These are phyloP conservation scores for Nowakowskiella sp. DNA, from an alignment of 192 early-diverging fungal genomes.

Conservation along the genomic window DNA sequence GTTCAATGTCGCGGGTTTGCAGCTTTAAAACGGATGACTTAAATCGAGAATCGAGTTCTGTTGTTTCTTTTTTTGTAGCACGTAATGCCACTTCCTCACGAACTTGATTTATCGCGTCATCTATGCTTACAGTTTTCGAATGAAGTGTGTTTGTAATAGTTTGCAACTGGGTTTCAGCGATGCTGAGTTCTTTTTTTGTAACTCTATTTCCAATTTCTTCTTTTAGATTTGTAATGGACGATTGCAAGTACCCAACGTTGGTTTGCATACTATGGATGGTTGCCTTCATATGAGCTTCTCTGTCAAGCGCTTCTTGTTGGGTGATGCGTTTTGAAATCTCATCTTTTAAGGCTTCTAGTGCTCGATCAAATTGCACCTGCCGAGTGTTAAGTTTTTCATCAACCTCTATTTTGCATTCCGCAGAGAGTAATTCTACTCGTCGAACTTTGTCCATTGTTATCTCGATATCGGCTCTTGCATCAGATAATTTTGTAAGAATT, in stretches of 20 bases:
- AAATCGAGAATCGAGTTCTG: slow-evolving; percentile 15
- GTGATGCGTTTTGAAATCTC: slow-evolving; percentile 23
- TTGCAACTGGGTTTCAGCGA: slow-evolving; percentile 18
- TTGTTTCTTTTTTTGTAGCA: slow-evolving; percentile 16
- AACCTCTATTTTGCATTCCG: slow-evolving; percentile 7
- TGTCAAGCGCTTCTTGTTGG: slow-evolving; percentile 10
- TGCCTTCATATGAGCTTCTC: neutral
- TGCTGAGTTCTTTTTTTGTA: slow-evolving; percentile 16
- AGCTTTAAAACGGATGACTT: slow-evolving; percentile 25
- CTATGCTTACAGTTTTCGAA: slow-evolving; percentile 9
- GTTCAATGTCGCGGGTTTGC: slow-evolving; percentile 11
- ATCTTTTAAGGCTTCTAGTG: slow-evolving; percentile 29
- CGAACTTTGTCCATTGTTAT: neutral
- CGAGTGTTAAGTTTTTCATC: slow-evolving; percentile 25
- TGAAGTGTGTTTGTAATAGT: neutral
- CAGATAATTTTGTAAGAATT: slow-evolving; percentile 13
- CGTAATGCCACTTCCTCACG: slow-evolving; percentile 23
- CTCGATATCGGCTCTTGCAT: slow-evolving; percentile 1
- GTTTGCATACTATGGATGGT: neutral
- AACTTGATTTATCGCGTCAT: slow-evolving; percentile 9
- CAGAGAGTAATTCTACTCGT: neutral
- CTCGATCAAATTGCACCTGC: slow-evolving; percentile 21
- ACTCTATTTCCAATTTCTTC: neutral
- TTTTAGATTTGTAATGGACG: neutral
- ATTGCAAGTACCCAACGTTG: slow-evolving; percentile 1